phyloP scores from a whole-genome alignment of 176 grass and related monocot species.

The Pontederia crassipes region DNA sequence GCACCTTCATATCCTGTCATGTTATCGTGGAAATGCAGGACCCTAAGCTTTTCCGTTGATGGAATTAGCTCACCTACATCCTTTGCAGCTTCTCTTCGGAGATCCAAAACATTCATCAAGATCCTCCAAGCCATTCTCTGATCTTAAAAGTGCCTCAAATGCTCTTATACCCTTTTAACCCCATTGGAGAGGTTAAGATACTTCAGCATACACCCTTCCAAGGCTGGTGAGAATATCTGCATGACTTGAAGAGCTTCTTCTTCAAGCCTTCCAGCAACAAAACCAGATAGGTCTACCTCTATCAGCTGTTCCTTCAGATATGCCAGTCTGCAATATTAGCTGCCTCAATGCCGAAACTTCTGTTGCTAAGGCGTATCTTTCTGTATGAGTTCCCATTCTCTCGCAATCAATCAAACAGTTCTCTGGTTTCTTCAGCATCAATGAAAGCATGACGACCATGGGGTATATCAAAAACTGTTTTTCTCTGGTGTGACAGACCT shows the following conservation, averaged over 20 bases:
- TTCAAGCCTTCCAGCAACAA: slow-evolving; percentile 65
- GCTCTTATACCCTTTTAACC: slow-evolving; percentile 86
- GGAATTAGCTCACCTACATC: slow-evolving; percentile 64
- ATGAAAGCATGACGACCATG: slow-evolving; percentile 56
- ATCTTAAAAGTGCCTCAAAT: slow-evolving; percentile 65
- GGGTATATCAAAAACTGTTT: slow-evolving; percentile 68
- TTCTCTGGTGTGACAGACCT: slow-evolving; percentile 10
- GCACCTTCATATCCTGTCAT: slow-evolving; percentile 91
- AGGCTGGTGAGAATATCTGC: slow-evolving; percentile 66
- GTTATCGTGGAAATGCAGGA: slow-evolving; percentile 82
- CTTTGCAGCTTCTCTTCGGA: slow-evolving; percentile 72
- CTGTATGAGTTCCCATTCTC: slow-evolving; percentile 44
- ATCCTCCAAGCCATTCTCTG: slow-evolving; percentile 66
- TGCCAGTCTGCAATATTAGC: slow-evolving; percentile 51
- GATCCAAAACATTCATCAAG: slow-evolving; percentile 77
- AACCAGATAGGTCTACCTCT: slow-evolving; percentile 78
- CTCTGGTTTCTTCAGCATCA: slow-evolving; percentile 58
- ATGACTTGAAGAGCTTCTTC: slow-evolving; percentile 92
- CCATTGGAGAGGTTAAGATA: slow-evolving; percentile 72
- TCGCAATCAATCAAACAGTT: slow-evolving; percentile 47
- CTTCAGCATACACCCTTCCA: slow-evolving; percentile 54
- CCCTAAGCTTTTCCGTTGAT: slow-evolving; percentile 58
- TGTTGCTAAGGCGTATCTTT: slow-evolving; percentile 66
- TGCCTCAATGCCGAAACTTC: slow-evolving; percentile 78
- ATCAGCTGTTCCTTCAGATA: slow-evolving; percentile 57